phyloP scores from a whole-genome alignment of 164 flowering plant species.

The Houttuynia cordata region DNA sequence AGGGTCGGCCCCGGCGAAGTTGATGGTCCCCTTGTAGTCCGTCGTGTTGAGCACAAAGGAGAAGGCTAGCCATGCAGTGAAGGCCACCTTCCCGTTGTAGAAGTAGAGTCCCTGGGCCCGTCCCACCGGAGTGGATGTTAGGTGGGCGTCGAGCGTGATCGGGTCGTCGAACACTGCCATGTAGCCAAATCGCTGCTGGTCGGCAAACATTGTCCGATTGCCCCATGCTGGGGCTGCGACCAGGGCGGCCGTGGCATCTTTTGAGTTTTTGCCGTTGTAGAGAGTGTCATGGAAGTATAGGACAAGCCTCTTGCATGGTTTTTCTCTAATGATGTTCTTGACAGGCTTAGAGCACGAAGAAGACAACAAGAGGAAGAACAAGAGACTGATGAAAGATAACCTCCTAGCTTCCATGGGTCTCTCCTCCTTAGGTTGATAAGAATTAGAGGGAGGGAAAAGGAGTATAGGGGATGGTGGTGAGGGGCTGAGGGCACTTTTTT shows the following conservation, averaged over 20 bases:
- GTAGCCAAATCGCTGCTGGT: slow-evolving; percentile 46
- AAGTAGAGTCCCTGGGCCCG: slow-evolving; percentile 76
- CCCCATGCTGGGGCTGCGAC: slow-evolving; percentile 51
- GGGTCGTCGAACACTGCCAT: slow-evolving; percentile 74
- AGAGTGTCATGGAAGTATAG: slow-evolving; percentile 64
- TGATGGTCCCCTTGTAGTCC: slow-evolving; percentile 39
- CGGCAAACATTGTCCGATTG: slow-evolving; percentile 36
- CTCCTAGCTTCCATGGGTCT: neutral
- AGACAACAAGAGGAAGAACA: neutral
- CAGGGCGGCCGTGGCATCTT: slow-evolving; percentile 59
- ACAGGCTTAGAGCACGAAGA: slow-evolving; percentile 1
- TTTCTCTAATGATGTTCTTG: neutral
- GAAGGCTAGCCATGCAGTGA: slow-evolving; percentile 55
- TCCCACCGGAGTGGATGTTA: slow-evolving; percentile 47
- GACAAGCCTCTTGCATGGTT: slow-evolving; percentile 45
- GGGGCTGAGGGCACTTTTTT: too few species aligned
- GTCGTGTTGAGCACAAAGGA: slow-evolving; percentile 56
- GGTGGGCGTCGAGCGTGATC: slow-evolving; percentile 49
- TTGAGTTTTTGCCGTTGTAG: slow-evolving; percentile 49
- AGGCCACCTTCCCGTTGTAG: slow-evolving; percentile 43
- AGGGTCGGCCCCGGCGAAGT: slow-evolving; percentile 61
- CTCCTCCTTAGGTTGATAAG: too few species aligned
- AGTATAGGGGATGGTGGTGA: too few species aligned
- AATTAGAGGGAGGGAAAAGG: too few species aligned
- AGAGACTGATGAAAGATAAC: neutral